These are phyloP conservation scores for Cicer pinnatifidum DNA, from an alignment of 306 rosid species.

Conservation along the genomic window DNA sequence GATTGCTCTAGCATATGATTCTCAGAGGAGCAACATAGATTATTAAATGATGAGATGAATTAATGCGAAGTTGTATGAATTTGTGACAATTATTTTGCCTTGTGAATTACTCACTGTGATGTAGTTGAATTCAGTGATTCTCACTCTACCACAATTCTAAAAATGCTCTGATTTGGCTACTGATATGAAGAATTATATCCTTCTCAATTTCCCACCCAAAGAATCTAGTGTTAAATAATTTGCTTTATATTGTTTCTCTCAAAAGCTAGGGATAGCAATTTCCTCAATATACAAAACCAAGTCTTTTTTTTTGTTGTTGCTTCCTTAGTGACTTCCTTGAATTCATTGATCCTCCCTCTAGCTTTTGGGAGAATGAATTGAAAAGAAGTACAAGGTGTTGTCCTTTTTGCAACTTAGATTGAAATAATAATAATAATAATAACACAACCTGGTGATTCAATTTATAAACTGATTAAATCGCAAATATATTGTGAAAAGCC, in stretches of 20 bases:
- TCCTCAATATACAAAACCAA: background rate
- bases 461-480: constrained; percentile 34
- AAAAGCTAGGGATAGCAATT: constrained; percentile 11
- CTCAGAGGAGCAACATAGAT: constrained; percentile 51
- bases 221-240: constrained; percentile 1
- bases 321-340: constrained; percentile 17
- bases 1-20: constrained; percentile 48
- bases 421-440: constrained; percentile 12
- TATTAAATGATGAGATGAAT: constrained; percentile 54
- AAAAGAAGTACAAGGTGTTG: background rate
- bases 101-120: constrained; percentile 58
- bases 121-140: constrained; percentile 54
- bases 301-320: background rate
- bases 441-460: constrained; percentile 28
- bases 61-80: constrained; percentile 52
- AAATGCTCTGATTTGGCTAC: constrained; percentile 15
- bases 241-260: constrained; percentile 1
- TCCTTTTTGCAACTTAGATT: background rate
- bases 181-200: constrained; percentile 10
- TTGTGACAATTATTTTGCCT: constrained; percentile 60
- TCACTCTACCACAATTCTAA: constrained; percentile 31
- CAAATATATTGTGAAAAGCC: constrained; percentile 30
- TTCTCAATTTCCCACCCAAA: background rate
- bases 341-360: constrained; percentile 25
- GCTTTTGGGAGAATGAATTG: constrained; percentile 19